These are phyloP conservation scores for Dictyostelium firmibasis DNA, from an alignment of 78 protist species.

Conservation along the genomic window DNA sequence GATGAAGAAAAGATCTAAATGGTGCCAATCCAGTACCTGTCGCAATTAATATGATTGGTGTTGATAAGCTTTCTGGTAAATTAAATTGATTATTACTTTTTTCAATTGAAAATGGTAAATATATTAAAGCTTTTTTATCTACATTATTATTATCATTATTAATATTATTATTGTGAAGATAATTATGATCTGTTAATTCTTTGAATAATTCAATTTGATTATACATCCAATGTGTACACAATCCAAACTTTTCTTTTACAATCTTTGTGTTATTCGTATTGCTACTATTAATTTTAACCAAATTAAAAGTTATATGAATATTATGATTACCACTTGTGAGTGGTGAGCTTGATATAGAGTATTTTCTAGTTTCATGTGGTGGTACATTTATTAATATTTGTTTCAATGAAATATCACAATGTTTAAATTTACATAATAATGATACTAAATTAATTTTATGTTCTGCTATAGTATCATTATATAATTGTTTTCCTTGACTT, in stretches of 20 bases:
- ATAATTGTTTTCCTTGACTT: not conserved
- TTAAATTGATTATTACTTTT: not conserved
- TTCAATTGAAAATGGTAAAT: conserved; percentile 28
- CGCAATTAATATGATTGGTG: conserved; percentile 41
- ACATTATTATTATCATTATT: not conserved
- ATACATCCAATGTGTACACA: conserved; percentile 65
- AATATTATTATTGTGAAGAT: not conserved
- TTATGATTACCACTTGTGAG: not conserved
- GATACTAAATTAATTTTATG: conserved; percentile 12
- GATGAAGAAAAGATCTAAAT: conserved; percentile 42
- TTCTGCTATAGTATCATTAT: conserved; percentile 26
- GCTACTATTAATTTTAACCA: not conserved
- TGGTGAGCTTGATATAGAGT: conserved; percentile 59
- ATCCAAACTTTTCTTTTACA: conserved; percentile 20
- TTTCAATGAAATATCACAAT: conserved; percentile 23
- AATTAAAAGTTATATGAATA: conserved; percentile 43
- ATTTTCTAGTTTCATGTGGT: conserved; percentile 39
- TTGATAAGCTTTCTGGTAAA: conserved; percentile 18
- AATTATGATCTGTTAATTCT: not conserved
- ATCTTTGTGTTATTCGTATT: not conserved
- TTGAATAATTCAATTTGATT: not conserved
- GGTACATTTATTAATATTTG: conserved; percentile 10
- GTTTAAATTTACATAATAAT: conserved; percentile 21
- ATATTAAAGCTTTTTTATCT: not conserved
- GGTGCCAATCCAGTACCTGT: conserved; percentile 76